These are phyloP conservation scores for Claviceps monticola DNA, from an alignment of 2,329 filamentous ascomycete species.

Conservation along the genomic window DNA sequence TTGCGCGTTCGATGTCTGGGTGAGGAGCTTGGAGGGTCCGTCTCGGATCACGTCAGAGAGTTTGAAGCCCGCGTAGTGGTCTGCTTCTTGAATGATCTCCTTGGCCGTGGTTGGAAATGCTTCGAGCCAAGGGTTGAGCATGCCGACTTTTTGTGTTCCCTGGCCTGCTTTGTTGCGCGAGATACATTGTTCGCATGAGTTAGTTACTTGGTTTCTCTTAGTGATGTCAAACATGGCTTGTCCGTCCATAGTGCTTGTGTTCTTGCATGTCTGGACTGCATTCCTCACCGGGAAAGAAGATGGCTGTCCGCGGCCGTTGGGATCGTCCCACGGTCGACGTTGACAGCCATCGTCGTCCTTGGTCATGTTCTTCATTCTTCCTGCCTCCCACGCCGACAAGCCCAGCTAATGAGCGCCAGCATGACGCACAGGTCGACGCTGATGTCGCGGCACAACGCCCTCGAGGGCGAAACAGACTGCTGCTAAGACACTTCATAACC, in stretches of 20 bases:
- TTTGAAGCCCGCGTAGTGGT: constrained; percentile 58
- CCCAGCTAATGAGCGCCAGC: neutral
- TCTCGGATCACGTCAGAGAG: constrained; percentile 67
- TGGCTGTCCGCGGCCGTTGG: constrained; percentile 35
- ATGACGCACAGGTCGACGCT: neutral
- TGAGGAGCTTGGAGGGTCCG: constrained; percentile 65
- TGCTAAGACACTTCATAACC: constrained; percentile 20
- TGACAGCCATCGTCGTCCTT: constrained; percentile 3
- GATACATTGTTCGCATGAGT: neutral
- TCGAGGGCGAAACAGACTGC: constrained; percentile 15
- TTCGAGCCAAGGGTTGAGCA: constrained; percentile 74
- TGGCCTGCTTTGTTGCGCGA: constrained; percentile 42
- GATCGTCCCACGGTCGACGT: constrained; percentile 17
- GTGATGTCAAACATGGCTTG: neutral
- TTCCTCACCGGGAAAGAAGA: constrained; percentile 43
- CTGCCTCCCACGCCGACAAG: neutral
- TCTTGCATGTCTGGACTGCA: neutral
- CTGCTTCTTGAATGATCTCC: constrained; percentile 74
- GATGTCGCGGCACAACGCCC: constrained; percentile 6
- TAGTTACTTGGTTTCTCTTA: neutral
- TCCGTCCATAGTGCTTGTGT: neutral
- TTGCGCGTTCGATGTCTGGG: constrained; percentile 75
- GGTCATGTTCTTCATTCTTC: constrained; percentile 7
- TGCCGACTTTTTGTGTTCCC: constrained; percentile 79
- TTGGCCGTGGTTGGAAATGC: constrained; percentile 67